phyloP scores from a whole-genome alignment of 768 basidiomycete species.

The Suillus ampliporus region DNA sequence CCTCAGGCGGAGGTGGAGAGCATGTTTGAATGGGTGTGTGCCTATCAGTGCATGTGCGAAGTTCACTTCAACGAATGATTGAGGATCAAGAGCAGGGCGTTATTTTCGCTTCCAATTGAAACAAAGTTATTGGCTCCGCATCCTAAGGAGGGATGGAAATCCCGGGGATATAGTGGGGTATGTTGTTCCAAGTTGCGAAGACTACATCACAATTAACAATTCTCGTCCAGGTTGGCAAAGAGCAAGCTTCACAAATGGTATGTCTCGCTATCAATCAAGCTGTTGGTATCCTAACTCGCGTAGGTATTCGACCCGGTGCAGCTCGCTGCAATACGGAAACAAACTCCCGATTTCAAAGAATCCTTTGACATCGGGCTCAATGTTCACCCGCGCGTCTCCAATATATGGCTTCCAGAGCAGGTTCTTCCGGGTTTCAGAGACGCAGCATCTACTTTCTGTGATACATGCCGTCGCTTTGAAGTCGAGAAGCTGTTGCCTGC shows the following conservation, averaged over 20 bases:
- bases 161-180: conserved; percentile 44
- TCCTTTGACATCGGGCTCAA: conserved; percentile 59
- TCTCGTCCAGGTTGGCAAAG: conserved; percentile 42
- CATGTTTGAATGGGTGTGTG: conserved; percentile 50
- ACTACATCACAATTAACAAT: not conserved
- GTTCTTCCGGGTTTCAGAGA: conserved; percentile 59
- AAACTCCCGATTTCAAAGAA: conserved; percentile 52
- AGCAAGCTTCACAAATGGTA: conserved; percentile 42
- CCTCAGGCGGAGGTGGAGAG: conserved; percentile 39
- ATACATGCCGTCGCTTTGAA: conserved; percentile 44
- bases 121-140: conserved; percentile 52
- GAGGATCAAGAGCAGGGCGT: conserved; percentile 39
- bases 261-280: not conserved
- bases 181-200: conserved; percentile 4
- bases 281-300: not conserved
- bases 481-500: conserved; percentile 47
- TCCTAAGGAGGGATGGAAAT: conserved; percentile 49
- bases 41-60: conserved; percentile 12
- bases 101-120: conserved; percentile 46
- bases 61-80: not conserved
- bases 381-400: conserved; percentile 48
- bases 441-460: conserved; percentile 56
- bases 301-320: conserved; percentile 41
- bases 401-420: conserved; percentile 62
- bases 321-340: conserved; percentile 32